Base-by-base conservation (phyloP, 1,139 yeast species). In the Wickerhamiella pararugosa region DNA sequence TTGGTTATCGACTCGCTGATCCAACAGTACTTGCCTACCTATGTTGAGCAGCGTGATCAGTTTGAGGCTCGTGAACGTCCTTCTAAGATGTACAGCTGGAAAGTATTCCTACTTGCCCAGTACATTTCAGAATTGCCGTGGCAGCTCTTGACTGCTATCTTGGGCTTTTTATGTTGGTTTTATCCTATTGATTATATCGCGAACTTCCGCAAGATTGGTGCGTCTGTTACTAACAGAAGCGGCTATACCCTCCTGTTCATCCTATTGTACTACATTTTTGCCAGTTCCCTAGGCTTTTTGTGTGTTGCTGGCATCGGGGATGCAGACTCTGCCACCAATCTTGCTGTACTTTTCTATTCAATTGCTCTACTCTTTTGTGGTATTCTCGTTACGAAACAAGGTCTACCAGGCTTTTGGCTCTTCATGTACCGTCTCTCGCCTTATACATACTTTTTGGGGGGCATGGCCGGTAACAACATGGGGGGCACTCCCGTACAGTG, bases 61-160 rank as follows among this genome's bases (percentile, higher is more conserved):
- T 86, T 82, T 57, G 94, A 83, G 58, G 87, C 79, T n/a, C 75
- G 94, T 58, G 96, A 86, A 60, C 74, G 93, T 34, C 94, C 94
- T 8, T 77, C 73, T 48, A 74, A 65, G 64, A 76, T 66, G 36
- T 81, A 66, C 50, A 64, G 74, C 3, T 75, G 93, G 92, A 51
- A 66, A 61, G 69, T 75, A 45, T 65, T 70, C 61, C 61, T 83
- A 49, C 51, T 69, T 30, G 73, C 82, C 25, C 87, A 82, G 60
- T 65, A 82, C 38, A 60, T 76, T 15, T 77, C 73, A 31, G 95
- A 84, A 57, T 58, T 81, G 31, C 93, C 94, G 27, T 80, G 82
- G 79, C 80, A 79, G 54, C 52, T 75, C 11, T 46, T 76, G 3
- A 66, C 71, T 43, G 86, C 84, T 48, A 73, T 87, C 1, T 26